phyloP scores from a whole-genome alignment of 2,329 filamentous ascomycete genomes.

The Colletotrichum sp. region DNA sequence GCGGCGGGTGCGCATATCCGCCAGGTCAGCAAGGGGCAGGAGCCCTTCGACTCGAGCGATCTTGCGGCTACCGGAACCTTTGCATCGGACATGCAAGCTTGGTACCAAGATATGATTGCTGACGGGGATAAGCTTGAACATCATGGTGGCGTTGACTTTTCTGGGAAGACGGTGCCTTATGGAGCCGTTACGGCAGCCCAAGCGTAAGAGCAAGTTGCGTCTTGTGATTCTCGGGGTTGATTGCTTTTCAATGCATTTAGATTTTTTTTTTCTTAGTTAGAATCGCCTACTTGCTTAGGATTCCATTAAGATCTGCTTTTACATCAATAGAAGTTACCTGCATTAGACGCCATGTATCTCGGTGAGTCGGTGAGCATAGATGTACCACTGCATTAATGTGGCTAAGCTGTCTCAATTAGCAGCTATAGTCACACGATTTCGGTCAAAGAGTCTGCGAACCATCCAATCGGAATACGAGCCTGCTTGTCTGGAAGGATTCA shows the following conservation, averaged over 20 bases:
- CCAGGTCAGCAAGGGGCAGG: background rate
- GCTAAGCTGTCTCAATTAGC: background rate
- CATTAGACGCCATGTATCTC: background rate
- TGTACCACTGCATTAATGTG: background rate
- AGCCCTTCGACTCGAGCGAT: conserved; percentile 33
- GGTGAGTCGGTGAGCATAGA: background rate
- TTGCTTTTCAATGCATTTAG: background rate
- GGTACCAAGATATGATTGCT: conserved; percentile 25
- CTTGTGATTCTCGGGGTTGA: background rate
- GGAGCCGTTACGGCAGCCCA: background rate
- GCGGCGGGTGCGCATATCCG: background rate
- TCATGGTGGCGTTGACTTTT: conserved; percentile 26
- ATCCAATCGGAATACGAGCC: background rate
- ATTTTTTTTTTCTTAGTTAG: background rate
- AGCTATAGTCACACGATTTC: background rate
- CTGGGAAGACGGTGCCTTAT: conserved; percentile 11
- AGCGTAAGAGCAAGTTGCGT: background rate
- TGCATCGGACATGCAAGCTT: conserved; percentile 25
- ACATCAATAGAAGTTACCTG: background rate
- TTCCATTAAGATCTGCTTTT: background rate
- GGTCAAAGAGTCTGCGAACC: background rate
- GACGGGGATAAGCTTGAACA: conserved; percentile 33
- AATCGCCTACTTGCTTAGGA: background rate
- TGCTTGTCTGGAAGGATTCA: background rate
- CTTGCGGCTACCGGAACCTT: conserved; percentile 22